Evolutionary conservation across 495 filamentous ascomycete species (phyloP).

Genomic region (Tetracladium setigerum): DNA sequence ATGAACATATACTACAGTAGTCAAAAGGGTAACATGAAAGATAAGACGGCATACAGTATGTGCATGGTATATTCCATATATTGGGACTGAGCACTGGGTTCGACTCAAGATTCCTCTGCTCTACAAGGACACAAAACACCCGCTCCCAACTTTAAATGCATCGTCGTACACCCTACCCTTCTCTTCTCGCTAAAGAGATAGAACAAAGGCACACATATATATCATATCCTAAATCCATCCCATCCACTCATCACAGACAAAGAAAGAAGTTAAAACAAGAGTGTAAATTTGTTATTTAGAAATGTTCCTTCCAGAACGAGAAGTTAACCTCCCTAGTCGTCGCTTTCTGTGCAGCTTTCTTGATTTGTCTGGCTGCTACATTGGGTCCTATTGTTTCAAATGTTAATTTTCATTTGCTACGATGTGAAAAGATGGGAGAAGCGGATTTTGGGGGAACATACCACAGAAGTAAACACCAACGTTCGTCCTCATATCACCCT

Average conservation of each 20-base stretch:
- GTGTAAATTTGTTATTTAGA: constrained; percentile 25
- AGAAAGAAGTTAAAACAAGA: constrained; percentile 1
- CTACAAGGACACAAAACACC: too few relatives aligned
- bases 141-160: too few relatives aligned
- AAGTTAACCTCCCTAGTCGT: constrained; percentile 76
- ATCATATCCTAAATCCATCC: background rate
- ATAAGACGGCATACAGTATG: too few relatives aligned
- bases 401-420: background rate
- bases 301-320: constrained; percentile 99
- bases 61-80: too few relatives aligned
- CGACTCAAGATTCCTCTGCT: too few relatives aligned
- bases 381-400: constrained; percentile 38
- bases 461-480: constrained; percentile 95
- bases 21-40: too few relatives aligned
- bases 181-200: too few relatives aligned
- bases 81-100: too few relatives aligned
- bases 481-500: constrained; percentile 64
- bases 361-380: constrained; percentile 75
- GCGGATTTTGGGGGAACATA: constrained; percentile 21
- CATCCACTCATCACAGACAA: background rate
- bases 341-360: constrained; percentile 63
- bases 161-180: too few relatives aligned
- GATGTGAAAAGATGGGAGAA: constrained; percentile 9
- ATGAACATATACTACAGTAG: too few relatives aligned
- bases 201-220: too few relatives aligned